Evolutionary conservation across 768 basidiomycete species (phyloP), one percentile per base, ranked within the genome.

Genomic region (Collybia sp.): DNA sequence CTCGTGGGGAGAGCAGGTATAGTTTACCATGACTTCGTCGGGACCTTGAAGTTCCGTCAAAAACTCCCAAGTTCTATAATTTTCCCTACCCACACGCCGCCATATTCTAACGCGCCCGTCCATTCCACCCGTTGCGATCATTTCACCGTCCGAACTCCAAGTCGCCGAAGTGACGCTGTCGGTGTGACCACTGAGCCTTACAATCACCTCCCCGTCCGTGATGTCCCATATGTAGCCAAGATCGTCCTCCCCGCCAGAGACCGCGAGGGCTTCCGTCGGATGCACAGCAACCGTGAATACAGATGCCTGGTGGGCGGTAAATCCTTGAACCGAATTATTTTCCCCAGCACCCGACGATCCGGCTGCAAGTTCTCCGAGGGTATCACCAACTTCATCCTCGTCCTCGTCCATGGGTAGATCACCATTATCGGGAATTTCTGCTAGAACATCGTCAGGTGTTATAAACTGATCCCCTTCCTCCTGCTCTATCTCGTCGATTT

Each of bases 81-180:
- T 67, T 38, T 84, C 82, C 53, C 71, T 85, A 4, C 83, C 85
- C 12, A 92, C 86, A 56, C 92, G 73, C 59, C 86, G 71, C 96
- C 96, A 99, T 50, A 99, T 70, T 50, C 94, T 75, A 33, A 97
- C 85, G 61, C 82, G 85, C 8, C 96, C 96, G 58, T 99, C 96
- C 96, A 99, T 98, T 0, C 96, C 96, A 9, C 95, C 96, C 0
- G 94, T 96, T 12, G 94, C 83, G 47, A 94, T 75, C 77, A 96
- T 77, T 67, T 96, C 87, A 2, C 96, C 96, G 60, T 98, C 95
- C 0, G 70, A 56, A 61, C 83, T 95, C 78, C 89, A 99, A 16
- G 75, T 83, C 3, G 77, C 75, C 44, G 74, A 74, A 4, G 83
- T 83, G 40, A 99, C 92, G 51, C 91, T 93, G 61, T 99, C 96